Evolutionary conservation across 202 grass and related monocot species (phyloP), one percentile per base, ranked within the genome.

Genomic region (Sporobolus alterniflorus): DNA sequence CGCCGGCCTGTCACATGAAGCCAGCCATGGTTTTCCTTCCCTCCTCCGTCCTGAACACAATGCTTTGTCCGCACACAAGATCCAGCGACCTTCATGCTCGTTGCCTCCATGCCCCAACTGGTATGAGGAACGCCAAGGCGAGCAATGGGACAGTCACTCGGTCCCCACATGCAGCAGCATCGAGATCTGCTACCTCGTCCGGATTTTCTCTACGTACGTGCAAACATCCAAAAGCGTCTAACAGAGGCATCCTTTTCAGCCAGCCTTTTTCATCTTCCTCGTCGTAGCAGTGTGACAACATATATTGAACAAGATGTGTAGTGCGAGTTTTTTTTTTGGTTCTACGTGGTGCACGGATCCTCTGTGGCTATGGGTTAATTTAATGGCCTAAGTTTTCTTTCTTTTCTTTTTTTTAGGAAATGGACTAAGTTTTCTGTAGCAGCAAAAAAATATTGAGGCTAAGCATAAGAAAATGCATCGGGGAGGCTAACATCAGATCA

Each of bases 141-240:
- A n/a, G 59, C 72, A 34, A 24, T 12, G 60, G 55, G 12, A 41
- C 42, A 15, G 22, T 54, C 22, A 33, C 56, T 65, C 36, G 36
- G 36, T n/a, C 86, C 59, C 57, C 79, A 67, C 49, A 79, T 67
- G 86, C 80, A 79, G 85, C 78, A 82, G 5, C 62, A 44, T 75
- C 20, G 59, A 86, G 83, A 86, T 90, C 59, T 78, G 88, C 66
- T 82, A 61, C 31, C 88, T 86, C 83, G 78, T 42, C 67, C 88
- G 20, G 83, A 89, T 77, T 83, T 82, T 71, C 73, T 67, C 30
- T 70, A 70, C 73, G 59, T 70, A 70, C 73, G 59, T 77, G 72
- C 82, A 73, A 86, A 5, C 77, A 85, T 72, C 71, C 88, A 67
- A 82, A 82, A 85, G 57, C 77, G 82, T 71, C 55, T 65, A 71